Evolutionary conservation across 1,284 basidiomycete genomes (phyloP).

Genomic region (Megacollybia platyphylla): DNA sequence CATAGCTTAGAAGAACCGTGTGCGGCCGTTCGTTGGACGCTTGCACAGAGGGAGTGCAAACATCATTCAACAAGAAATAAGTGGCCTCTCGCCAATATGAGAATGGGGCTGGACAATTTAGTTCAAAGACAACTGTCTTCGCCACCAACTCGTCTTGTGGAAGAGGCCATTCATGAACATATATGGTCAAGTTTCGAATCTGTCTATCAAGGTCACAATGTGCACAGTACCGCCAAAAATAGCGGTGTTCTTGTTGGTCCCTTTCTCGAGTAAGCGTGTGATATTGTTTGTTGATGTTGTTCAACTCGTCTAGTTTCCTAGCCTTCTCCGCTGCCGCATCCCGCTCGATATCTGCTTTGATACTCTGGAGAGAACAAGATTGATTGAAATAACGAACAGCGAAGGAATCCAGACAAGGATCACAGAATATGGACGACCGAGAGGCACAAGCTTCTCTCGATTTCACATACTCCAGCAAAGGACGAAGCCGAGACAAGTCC

Average conservation of each 20-base stretch:
- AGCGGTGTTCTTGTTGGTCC: background rate
- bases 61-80: slow-evolving; percentile 20
- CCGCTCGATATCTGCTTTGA: slow-evolving; percentile 17
- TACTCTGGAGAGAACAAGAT: slow-evolving; percentile 8
- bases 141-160: slow-evolving; percentile 15
- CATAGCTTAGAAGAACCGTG: background rate
- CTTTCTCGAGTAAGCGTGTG: background rate
- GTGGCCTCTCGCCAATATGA: slow-evolving; percentile 31
- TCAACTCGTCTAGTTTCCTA: background rate
- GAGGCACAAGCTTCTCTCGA: slow-evolving; percentile 2
- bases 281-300: background rate
- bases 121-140: slow-evolving; percentile 28
- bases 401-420: background rate
- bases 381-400: slow-evolving; percentile 17
- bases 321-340: slow-evolving; percentile 9
- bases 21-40: background rate
- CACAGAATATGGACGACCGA: background rate
- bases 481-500: slow-evolving; percentile 14
- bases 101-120: slow-evolving; percentile 24
- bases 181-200: slow-evolving; percentile 15
- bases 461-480: slow-evolving; percentile 17
- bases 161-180: slow-evolving; percentile 36
- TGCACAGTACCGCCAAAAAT: background rate
- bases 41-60: slow-evolving; percentile 10
- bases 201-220: background rate